phyloP scores from a whole-genome alignment of 2,329 filamentous ascomycete species.

The Neurospora sp. region DNA sequence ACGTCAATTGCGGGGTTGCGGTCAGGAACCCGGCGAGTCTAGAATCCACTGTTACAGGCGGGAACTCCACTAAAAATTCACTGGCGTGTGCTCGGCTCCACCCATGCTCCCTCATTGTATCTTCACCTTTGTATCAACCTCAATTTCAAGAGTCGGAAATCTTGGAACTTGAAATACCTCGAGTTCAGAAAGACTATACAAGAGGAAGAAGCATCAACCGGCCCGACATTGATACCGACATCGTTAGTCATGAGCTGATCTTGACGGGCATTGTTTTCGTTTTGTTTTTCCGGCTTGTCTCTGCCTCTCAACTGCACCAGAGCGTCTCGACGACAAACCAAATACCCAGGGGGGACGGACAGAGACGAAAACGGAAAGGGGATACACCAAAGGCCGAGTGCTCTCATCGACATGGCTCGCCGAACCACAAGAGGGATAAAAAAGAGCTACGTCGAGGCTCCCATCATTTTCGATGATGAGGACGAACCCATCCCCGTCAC shows the following conservation, averaged over 20 bases:
- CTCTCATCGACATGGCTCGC: conserved; percentile 5
- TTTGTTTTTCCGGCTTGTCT: background rate
- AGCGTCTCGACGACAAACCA: background rate
- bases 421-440: conserved; percentile 11
- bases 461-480: conserved; percentile 10
- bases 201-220: background rate
- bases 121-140: background rate
- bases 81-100: background rate
- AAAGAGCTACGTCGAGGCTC: conserved; percentile 15
- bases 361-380: background rate
- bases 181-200: background rate
- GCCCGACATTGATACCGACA: background rate
- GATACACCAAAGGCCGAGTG: background rate
- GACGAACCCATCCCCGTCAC: conserved; percentile 11
- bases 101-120: background rate
- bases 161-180: background rate
- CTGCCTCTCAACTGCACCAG: background rate
- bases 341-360: background rate
- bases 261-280: background rate
- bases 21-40: background rate
- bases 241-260: background rate
- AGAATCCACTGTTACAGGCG: background rate
- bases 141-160: background rate
- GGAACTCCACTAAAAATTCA: background rate
- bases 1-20: background rate